Evolutionary conservation across 2,329 filamentous ascomycete genomes (phyloP).

Genomic region (Aspergillus bombycis): DNA sequence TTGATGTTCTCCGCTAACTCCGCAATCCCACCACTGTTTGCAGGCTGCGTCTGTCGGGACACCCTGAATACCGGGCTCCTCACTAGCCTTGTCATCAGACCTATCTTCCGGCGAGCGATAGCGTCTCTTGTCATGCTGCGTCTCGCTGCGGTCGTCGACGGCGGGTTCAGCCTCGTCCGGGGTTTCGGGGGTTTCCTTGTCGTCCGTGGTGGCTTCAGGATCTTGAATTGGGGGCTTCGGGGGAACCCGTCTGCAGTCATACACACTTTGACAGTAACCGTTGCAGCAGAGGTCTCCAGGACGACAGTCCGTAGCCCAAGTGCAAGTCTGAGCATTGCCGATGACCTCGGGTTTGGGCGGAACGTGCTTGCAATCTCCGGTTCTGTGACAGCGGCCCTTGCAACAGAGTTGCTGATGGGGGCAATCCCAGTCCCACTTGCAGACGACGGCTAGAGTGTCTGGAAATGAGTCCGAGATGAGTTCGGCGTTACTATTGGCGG

Average conservation of each 20-base stretch:
- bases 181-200: background rate
- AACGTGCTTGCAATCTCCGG: background rate
- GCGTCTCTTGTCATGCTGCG: background rate
- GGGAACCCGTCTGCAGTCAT: background rate
- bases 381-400: background rate
- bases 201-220: accelerated
- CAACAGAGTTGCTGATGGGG: background rate
- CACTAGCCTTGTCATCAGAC: background rate
- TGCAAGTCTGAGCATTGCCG: background rate
- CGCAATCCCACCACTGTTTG: background rate
- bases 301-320: background rate
- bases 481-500: background rate
- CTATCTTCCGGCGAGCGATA: background rate
- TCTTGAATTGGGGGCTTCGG: background rate
- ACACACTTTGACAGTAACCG: background rate
- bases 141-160: background rate
- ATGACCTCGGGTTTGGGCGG: background rate
- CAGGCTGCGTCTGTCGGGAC: background rate
- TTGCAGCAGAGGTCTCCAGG: background rate
- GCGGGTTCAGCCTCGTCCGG: background rate
- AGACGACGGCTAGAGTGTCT: background rate
- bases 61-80: background rate
- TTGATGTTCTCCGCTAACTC: background rate
- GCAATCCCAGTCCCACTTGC: background rate
- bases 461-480: background rate